These are phyloP conservation scores for Tetradesmus obliquus DNA, from an alignment of 139 green algal genomes.

Conservation along the genomic window DNA sequence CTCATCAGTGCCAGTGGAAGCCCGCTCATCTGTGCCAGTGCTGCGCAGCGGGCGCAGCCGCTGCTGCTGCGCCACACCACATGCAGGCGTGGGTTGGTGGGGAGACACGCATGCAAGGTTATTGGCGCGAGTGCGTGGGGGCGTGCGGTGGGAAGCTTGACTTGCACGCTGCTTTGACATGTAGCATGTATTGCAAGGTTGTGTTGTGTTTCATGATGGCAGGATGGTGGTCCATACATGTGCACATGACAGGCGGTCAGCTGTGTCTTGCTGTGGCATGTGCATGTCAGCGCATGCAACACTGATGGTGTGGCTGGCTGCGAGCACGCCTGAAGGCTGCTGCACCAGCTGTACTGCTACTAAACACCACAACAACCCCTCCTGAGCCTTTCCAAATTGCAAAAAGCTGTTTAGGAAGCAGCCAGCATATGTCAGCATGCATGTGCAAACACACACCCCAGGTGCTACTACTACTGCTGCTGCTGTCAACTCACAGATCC, in stretches of 20 bases:
- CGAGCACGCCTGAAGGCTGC: neutral
- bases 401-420: neutral
- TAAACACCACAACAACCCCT: neutral
- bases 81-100: neutral
- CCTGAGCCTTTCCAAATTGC: no score
- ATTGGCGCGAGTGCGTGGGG: no score
- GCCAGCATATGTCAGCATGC: neutral
- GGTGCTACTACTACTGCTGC: neutral
- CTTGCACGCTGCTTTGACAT: no score
- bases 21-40: conserved; percentile 8
- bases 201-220: no score
- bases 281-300: no score
- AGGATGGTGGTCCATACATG: no score
- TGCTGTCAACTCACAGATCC: neutral
- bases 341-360: neutral
- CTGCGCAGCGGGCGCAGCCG: neutral
- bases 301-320: no score
- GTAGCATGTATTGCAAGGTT: no score
- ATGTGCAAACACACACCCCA: neutral
- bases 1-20: conserved; percentile 20
- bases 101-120: no score
- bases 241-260: no score
- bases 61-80: neutral
- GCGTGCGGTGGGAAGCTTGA: no score
- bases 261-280: no score